Conservation (phyloP, 108 stramenopile genomes). For the Cyclotella kingstonii region DNA sequence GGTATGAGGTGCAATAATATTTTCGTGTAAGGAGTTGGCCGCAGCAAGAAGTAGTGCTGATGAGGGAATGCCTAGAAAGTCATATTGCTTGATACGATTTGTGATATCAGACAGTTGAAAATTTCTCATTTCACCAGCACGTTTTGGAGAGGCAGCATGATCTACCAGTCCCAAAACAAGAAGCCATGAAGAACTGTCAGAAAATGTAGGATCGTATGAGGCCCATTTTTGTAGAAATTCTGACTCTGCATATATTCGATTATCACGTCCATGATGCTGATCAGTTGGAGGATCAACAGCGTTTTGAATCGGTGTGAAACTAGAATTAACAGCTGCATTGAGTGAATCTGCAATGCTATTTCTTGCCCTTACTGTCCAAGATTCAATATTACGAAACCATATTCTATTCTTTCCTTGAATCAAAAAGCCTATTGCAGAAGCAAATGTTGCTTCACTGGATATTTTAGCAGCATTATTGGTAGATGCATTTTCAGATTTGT, state of each 20-base stretch:
- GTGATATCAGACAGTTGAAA: constrained; percentile 30
- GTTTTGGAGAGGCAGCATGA: constrained; percentile 30
- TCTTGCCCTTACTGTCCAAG: constrained; percentile 23
- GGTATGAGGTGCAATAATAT: constrained; percentile 44
- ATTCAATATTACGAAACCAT: constrained; percentile 30
- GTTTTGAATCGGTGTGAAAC: constrained; percentile 21
- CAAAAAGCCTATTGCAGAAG: constrained; percentile 7
- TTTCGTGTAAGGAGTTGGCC: constrained; percentile 55
- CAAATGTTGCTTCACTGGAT: constrained; percentile 14
- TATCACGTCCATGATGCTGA: background rate
- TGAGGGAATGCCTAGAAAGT: constrained; percentile 71
- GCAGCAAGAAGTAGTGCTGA: constrained; percentile 46
- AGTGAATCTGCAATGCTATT: constrained; percentile 27
- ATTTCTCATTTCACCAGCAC: constrained; percentile 31
- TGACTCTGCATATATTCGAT: constrained; percentile 8
- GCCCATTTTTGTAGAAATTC: constrained; percentile 40
- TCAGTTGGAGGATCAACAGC: background rate
- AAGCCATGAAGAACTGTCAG: constrained; percentile 36
- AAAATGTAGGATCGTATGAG: constrained; percentile 19
- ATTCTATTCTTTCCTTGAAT: constrained; percentile 31
- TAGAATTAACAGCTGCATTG: constrained; percentile 21
- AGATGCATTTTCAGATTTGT: background rate
- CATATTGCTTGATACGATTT: constrained; percentile 39
- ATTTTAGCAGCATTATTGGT: background rate
- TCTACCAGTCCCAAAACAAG: constrained; percentile 30